These are phyloP conservation scores for Haberlea rhodopensis DNA, from an alignment of 257 asterid species.

Conservation along the genomic window DNA sequence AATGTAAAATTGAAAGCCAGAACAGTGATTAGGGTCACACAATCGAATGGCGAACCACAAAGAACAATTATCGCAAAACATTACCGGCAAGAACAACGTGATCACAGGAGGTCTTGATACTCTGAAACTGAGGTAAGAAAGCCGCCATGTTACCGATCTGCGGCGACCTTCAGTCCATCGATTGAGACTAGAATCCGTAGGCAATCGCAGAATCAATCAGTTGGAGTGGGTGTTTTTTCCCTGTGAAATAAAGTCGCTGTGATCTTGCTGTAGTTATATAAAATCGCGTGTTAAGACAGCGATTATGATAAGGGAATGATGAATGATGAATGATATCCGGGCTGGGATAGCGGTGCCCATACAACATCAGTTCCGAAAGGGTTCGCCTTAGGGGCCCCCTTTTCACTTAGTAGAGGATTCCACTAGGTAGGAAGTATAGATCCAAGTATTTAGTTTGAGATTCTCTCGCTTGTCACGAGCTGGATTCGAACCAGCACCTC, in stretches of 20 bases:
- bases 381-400: too few species aligned
- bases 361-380: too few species aligned
- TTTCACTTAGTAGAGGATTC: too few species aligned
- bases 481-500: too few species aligned
- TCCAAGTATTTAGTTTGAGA: too few species aligned
- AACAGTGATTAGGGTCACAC: constrained; percentile 10
- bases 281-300: constrained; percentile 16
- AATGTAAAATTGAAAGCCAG: constrained; percentile 4
- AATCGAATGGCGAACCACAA: neutral
- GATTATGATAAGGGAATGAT: constrained; percentile 10
- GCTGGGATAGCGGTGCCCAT: too few species aligned
- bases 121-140: constrained; percentile 94
- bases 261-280: constrained; percentile 3
- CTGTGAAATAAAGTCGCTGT: neutral
- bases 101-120: constrained; percentile 74
- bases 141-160: constrained; percentile 74
- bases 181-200: constrained; percentile 22
- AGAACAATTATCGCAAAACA: neutral
- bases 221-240: neutral
- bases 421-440: too few species aligned
- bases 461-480: too few species aligned
- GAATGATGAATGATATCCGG: too few species aligned
- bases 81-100: constrained; percentile 86
- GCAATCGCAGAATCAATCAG: neutral
- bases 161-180: constrained; percentile 38